Base-by-base conservation (phyloP, 1,139 yeast species). In the Saccharomyces pastorianus region DNA sequence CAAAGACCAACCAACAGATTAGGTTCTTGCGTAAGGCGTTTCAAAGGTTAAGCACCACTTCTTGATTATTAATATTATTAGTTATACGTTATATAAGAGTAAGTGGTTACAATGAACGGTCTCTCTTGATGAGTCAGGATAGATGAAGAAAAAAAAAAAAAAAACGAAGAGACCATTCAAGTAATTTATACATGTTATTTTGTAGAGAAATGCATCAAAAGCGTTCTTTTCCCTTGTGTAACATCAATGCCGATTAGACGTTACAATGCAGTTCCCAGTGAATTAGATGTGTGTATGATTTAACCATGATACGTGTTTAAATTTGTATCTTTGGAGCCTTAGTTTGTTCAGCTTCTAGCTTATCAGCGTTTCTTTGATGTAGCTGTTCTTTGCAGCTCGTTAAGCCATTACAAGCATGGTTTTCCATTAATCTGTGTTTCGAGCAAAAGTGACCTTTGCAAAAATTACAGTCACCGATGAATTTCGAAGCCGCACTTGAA, bases 361-460 rank as follows among this genome's bases (percentile, higher is more conserved):
- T 76, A 32, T 73, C 69, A 14, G 80, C 80, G 58, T 77, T 77
- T 54, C 77, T 71, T 70, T 81, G 83, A 66, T 88, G 95, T 61
- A 89, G 84, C 63, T 80, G 82, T 64, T 88, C 91, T 74, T 88
- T 88, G 74, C 96, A 88, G 62, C 74, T 77, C 66, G 85, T 88
- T 58, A 89, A 79, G 7, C 95, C 95, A 57, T 79, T 75, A 68
- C 97, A 89, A 58, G 80, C 71, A 71, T 89, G 97, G 70, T 85
- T 89, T 71, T 89, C 97, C 71, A 89, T 76, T 56, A 90, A 77
- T 57, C 97, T 77, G 72, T 89, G 97, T 66, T 85, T 85, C 46
- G 95, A 87, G 71, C 97, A 89, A 70, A 83, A 89, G 66, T 85
- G 86, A 48, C 96, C 96, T 53, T 83, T 82, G 69, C 96, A 90